Evolutionary conservation across 192 early-diverging fungal species (phyloP), one percentile per base, ranked within the genome.

Genomic region (Umbelopsis ramanniana): DNA sequence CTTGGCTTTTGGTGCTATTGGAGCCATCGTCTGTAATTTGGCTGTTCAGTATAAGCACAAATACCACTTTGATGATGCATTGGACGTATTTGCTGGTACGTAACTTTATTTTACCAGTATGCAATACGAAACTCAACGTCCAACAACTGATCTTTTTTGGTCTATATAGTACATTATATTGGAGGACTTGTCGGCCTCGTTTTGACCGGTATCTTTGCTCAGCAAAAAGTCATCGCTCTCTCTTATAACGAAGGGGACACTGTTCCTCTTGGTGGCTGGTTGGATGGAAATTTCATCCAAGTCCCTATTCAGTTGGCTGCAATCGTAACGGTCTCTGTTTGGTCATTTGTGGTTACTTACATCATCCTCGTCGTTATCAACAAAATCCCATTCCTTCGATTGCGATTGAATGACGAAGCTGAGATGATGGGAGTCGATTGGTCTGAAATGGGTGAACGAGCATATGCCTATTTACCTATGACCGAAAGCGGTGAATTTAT

Each of bases 181-280:
- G 89, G 89, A 33, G 91, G 92, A 29, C 69, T 89, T 52, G 84
- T 94, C 46, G 96, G 96, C 1, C 89, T 90, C 47, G 52, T 97
- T 55, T 82, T 96, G 45, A 96, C 94, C 14, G 96, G 93, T 48
- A 75, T 96, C 40, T 96, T 97, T 83, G 93, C 94, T 66, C 88
- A 91, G 73, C 86, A 88, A 55, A 78, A 74, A 0, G 79, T 96
- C 21, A 89, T 89, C 37, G 85, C 77, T 2, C 87, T 96, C 38
- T 90, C 90, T 72, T 82, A 80, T 66, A 77, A 77, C 50, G 72
- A 67, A n/a, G 81, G 80, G 7, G 68, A 76, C 33, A 75, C 76
- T 40, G 81, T 81, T 17, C 88, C 89, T 22, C 68, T 74, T 4
- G 93, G 93, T 52, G 93, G 94, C 24, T 91, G 89, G 91, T 79